Evolutionary conservation across 352 stramenopile species (phyloP).

Genomic region (Globisporangium yorkense): DNA sequence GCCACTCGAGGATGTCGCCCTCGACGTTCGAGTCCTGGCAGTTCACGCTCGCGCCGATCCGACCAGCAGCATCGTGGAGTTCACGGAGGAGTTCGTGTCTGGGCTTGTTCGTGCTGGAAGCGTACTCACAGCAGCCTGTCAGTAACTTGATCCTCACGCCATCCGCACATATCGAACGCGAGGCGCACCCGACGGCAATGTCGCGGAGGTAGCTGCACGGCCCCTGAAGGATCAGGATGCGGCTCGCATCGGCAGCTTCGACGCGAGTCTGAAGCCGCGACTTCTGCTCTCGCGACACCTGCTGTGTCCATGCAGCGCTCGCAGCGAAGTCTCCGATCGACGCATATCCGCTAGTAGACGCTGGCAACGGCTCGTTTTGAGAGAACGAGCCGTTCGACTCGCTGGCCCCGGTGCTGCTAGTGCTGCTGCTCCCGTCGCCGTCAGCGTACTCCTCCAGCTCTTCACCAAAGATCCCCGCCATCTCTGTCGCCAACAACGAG

Average conservation of each 20-base stretch:
- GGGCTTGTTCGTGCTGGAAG: constrained; percentile 4
- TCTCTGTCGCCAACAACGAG: constrained; percentile 22
- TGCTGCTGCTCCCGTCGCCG: constrained; percentile 13
- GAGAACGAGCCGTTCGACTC: neutral
- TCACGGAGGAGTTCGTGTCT: constrained; percentile 7
- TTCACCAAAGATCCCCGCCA: constrained; percentile 43
- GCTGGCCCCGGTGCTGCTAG: neutral
- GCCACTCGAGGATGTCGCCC: constrained; percentile 26
- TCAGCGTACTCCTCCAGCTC: constrained; percentile 26
- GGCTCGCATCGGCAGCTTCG: neutral
- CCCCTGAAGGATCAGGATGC: constrained; percentile 10
- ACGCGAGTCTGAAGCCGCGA: neutral
- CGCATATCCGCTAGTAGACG: neutral
- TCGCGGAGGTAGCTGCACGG: constrained; percentile 27
- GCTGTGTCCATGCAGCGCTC: neutral
- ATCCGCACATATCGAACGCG: neutral
- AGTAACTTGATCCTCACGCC: neutral
- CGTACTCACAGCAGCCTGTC: neutral
- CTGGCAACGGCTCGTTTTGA: too few relatives aligned
- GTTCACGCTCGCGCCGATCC: constrained; percentile 8
- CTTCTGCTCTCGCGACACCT: neutral
- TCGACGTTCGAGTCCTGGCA: constrained; percentile 24
- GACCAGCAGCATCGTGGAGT: constrained; percentile 2
- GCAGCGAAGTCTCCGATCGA: neutral
- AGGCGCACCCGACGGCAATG: constrained; percentile 19